Evolutionary conservation across 2,329 filamentous ascomycete species (phyloP).

Genomic region (Colletotrichum sp.): DNA sequence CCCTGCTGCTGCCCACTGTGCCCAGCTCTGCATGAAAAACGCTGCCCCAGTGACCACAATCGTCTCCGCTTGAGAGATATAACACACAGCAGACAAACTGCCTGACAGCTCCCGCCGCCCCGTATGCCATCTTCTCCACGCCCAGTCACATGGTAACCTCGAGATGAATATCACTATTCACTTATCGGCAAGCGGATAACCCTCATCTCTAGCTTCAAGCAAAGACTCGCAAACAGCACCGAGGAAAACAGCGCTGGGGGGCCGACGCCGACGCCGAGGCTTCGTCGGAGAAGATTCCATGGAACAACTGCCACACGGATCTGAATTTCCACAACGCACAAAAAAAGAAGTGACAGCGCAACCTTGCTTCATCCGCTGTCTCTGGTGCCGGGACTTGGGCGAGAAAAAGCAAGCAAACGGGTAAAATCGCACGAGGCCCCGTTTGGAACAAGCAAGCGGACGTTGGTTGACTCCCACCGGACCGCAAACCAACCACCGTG

Average conservation of each 20-base stretch:
- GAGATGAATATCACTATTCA: background rate
- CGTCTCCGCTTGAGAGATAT: background rate
- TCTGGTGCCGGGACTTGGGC: background rate
- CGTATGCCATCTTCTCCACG: background rate
- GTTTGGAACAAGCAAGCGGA: background rate
- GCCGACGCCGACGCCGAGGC: background rate
- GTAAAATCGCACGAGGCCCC: background rate
- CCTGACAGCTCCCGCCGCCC: background rate
- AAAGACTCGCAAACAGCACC: background rate
- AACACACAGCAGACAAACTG: background rate
- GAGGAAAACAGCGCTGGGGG: background rate
- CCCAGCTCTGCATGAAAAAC: background rate
- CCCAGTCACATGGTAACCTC: slow-evolving; percentile 4
- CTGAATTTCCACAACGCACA: background rate
- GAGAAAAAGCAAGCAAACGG: background rate
- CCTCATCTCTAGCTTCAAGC: background rate
- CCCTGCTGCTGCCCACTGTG: background rate
- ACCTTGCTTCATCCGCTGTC: background rate
- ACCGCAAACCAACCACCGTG: background rate
- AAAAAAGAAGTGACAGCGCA: background rate
- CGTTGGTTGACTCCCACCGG: background rate
- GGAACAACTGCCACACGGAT: background rate
- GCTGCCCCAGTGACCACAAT: background rate
- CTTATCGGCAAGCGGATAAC: background rate
- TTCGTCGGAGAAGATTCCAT: background rate